Conservation (phyloP, 75 land plant genomes). For the Picea sitchensis region DNA sequence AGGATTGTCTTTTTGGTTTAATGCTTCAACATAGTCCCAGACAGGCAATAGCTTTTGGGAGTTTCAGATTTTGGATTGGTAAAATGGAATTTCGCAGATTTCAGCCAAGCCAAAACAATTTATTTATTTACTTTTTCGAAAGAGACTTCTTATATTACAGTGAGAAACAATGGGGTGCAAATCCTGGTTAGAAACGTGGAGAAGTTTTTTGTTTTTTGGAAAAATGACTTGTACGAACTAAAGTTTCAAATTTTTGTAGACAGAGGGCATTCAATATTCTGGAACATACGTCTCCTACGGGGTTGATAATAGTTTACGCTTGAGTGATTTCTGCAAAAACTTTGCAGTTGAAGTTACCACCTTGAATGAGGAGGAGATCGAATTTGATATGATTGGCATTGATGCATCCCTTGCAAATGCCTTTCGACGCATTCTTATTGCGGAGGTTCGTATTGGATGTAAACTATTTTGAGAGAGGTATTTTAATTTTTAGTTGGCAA, state of each 20-base stretch:
- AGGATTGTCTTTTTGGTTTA: no score
- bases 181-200: no score
- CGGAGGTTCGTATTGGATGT: constrained; percentile 58
- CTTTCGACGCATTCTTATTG: constrained; percentile 89
- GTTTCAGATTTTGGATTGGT: no score
- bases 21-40: no score
- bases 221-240: no score
- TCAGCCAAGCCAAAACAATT: no score
- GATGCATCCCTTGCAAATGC: constrained; percentile 97
- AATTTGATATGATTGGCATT: constrained; percentile 95
- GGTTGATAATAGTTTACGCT: constrained; percentile 66
- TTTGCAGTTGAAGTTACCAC: constrained; percentile 65
- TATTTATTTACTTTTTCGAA: no score
- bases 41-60: no score
- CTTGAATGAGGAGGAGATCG: constrained; percentile 73
- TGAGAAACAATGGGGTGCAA: no score
- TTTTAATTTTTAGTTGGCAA: background rate
- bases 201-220: no score
- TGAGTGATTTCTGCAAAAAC: constrained; percentile 55
- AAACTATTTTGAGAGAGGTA: background rate
- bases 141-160: no score
- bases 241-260: constrained; percentile 23
- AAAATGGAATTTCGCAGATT: no score
- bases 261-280: constrained; percentile 77
- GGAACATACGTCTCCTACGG: constrained; percentile 83